These are phyloP conservation scores for Clonostachys sp. DNA, from an alignment of 2,329 filamentous ascomycete species.

Conservation along the genomic window DNA sequence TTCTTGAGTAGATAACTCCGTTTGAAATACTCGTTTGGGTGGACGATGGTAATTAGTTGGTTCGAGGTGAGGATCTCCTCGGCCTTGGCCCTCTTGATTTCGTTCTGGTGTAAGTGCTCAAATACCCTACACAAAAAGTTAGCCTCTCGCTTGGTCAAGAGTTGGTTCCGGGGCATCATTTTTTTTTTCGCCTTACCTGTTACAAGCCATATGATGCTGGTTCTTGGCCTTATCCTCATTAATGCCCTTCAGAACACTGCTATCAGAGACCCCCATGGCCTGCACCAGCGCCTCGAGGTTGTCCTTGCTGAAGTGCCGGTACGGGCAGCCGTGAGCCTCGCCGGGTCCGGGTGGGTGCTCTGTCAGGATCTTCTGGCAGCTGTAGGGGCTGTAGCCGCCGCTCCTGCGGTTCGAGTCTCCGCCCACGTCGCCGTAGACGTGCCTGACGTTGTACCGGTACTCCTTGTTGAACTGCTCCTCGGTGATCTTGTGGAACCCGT, in stretches of 20 bases:
- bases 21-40: slow-evolving; percentile 98
- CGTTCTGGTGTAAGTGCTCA: slow-evolving; percentile 75
- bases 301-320: slow-evolving; percentile 84
- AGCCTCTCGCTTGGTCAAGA: background rate
- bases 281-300: slow-evolving; percentile 78
- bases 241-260: slow-evolving; percentile 72
- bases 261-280: slow-evolving; percentile 73
- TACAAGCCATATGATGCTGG: slow-evolving; percentile 93
- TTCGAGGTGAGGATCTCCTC: slow-evolving; percentile 65
- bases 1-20: slow-evolving; percentile 87
- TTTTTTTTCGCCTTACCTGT: slow-evolving; percentile 52
- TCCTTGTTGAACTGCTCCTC: slow-evolving; percentile 97
- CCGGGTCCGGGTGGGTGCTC: slow-evolving; percentile 84
- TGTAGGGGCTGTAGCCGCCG: slow-evolving; percentile 84
- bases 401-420: slow-evolving; percentile 85
- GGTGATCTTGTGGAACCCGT: slow-evolving; percentile 77
- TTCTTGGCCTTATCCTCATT: slow-evolving; percentile 85
- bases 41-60: slow-evolving; percentile 90
- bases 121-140: slow-evolving; percentile 60
- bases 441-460: slow-evolving; percentile 95
- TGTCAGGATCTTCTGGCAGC: slow-evolving; percentile 90
- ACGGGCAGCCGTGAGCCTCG: slow-evolving; percentile 94
- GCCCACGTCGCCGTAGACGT: slow-evolving; percentile 90
- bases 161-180: background rate
- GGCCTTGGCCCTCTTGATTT: slow-evolving; percentile 73